phyloP scores from a whole-genome alignment of 1,139 yeast species.

The Lodderomyces margitis region DNA sequence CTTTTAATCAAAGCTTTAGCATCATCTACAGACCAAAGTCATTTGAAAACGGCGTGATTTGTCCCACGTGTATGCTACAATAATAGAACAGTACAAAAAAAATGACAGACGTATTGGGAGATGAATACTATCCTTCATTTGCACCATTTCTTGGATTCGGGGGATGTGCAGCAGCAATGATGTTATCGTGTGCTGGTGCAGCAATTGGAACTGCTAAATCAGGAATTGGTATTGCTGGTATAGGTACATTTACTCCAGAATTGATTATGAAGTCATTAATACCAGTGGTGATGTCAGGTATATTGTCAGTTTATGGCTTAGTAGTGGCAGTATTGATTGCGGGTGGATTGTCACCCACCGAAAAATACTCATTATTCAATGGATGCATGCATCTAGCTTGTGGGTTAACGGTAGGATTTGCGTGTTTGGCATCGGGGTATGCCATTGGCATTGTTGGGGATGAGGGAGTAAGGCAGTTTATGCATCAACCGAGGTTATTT shows the following conservation, averaged over 20 bases:
- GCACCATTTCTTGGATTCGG: slow-evolving; percentile 97
- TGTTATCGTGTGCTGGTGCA: slow-evolving; percentile 90
- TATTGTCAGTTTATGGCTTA: slow-evolving; percentile 90
- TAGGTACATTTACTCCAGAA: slow-evolving; percentile 82
- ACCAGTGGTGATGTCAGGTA: slow-evolving; percentile 99
- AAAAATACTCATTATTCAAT: slow-evolving; percentile 80
- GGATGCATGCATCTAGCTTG: slow-evolving; percentile 98
- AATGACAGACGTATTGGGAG: slow-evolving; percentile 33
- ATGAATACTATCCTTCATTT: slow-evolving; percentile 76
- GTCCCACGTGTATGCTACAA: no score
- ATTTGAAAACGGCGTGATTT: no score
- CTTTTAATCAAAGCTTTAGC: no score
- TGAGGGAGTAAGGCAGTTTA: slow-evolving; percentile 96
- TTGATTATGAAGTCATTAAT: slow-evolving; percentile 79
- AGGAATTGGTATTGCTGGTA: slow-evolving; percentile 94
- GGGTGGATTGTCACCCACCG: slow-evolving; percentile 78
- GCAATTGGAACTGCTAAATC: slow-evolving; percentile 98
- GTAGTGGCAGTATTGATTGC: slow-evolving; percentile 96
- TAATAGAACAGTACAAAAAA: no score
- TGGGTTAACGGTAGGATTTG: slow-evolving; percentile 91
- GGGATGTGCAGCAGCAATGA: slow-evolving; percentile 91
- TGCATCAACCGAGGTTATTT: slow-evolving; percentile 94
- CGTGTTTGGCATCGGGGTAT: slow-evolving; percentile 97
- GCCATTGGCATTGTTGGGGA: slow-evolving; percentile 99
- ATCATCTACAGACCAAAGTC: no score